A percentile compares a stretch with the other conserved stretches of the same genome.
Conservation (phyloP, 1,139 yeast genomes). For the Blastobotrys petasosporus region DNA sequence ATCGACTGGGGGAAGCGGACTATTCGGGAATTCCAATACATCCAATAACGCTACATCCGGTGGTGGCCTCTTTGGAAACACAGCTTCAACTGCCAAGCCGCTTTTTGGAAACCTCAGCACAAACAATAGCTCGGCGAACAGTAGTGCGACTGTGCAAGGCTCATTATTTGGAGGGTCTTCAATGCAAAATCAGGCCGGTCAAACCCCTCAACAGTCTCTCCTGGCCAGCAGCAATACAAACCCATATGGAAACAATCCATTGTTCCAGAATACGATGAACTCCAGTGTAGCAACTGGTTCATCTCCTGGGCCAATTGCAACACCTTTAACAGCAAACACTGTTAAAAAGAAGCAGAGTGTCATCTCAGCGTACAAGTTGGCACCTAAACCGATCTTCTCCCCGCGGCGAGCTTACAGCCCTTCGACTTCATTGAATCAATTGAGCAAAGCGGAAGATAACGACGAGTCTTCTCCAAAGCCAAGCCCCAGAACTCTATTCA, state of each 20-base stretch:
- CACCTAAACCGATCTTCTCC: conserved; percentile 43
- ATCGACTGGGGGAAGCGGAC: conserved; percentile 26
- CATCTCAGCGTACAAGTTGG: conserved; percentile 56
- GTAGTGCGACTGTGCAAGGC: conserved; percentile 19
- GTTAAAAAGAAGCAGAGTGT: conserved; percentile 48
- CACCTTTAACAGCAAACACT: conserved; percentile 42
- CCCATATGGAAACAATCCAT: conserved; percentile 69
- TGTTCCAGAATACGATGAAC: conserved; percentile 40
- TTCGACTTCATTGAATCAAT: conserved; percentile 8
- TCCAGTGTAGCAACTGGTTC: conserved; percentile 20
- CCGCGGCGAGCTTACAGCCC: conserved; percentile 16
- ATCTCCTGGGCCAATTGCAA: conserved; percentile 49
- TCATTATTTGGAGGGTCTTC: conserved; percentile 9
- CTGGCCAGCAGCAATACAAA: conserved; percentile 51
- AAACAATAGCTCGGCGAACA: conserved; percentile 24
- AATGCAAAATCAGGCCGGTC: conserved; percentile 12
- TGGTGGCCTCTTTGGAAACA: conserved; percentile 30
- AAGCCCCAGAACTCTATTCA: conserved; percentile 25
- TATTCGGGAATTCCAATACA: conserved; percentile 18
- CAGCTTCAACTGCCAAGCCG: conserved; percentile 18
- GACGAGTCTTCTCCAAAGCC: conserved; percentile 8
- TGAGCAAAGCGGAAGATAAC: conserved; percentile 5
- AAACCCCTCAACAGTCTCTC: conserved; percentile 27
- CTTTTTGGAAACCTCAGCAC: conserved; percentile 20
- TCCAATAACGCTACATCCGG: conserved; percentile 13